Evolutionary conservation across 768 basidiomycete genomes (phyloP), one percentile per base, ranked within the genome.

Genomic region (Punctularia strigosozonata): DNA sequence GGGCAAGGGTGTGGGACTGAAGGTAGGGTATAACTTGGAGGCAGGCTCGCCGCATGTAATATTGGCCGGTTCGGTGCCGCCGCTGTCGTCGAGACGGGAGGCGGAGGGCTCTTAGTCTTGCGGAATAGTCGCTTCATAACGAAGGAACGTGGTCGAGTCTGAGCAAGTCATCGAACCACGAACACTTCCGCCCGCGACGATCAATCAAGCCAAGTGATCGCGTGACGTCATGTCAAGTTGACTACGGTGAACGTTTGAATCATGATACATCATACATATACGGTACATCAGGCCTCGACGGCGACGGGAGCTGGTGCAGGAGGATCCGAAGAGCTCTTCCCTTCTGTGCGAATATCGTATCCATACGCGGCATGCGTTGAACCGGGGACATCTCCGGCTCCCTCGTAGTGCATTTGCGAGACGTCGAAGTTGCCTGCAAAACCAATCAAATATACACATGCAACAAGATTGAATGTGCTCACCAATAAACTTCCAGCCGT

Each of bases 401-500:
- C 87, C 18, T 94, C 83, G 65, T 94, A 94, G 60, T 95, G 90
- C 68, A 94, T 60, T 59, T 80, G 75, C 31, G 79, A 77, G 46
- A 97, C 65, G 57, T 97, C 92, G 65, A 89, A 92, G 66, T 91
- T 94, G 43, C 84, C 90, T 94, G 55, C 4, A 40, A 34, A 42
- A 30, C 24, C 25, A 36, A 31, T 40, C 53, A 42, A 43, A 37
- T 20, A 42, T 17, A 37, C 24, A 15, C 32, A 24, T 17, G 34
- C 18, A 30, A 20, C 33, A 28, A 17, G 10, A 33, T 30, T 25
- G 34, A 14, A 13, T 30, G 22, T 24, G 22, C 76, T 28, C 52
- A 90, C 91, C 87, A 52, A 97, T 84, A 65, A 97, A 98, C 46
- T 80, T 70, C 95, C 95, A 99, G 4, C 94, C 94, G 42, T 85